These are phyloP conservation scores for Luffa acutangula DNA, from an alignment of 306 rosid genomes.

Conservation along the genomic window DNA sequence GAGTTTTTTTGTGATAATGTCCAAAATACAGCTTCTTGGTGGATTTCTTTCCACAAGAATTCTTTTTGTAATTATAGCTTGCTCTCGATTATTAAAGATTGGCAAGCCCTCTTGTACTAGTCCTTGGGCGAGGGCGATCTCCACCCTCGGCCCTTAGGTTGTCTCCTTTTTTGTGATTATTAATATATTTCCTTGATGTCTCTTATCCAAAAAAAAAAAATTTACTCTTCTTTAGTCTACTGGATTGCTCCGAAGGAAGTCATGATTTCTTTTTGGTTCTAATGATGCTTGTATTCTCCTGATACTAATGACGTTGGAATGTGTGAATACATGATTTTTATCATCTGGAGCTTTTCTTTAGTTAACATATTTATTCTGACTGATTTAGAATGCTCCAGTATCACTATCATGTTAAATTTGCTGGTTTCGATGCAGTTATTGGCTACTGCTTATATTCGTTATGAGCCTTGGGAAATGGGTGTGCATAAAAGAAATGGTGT, in stretches of 20 bases:
- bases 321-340: not conserved
- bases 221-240: not conserved
- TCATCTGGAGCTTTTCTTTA: not conserved
- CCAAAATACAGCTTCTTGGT: too few species aligned
- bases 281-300: not conserved
- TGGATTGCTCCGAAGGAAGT: not conserved
- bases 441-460: slow-evolving; percentile 75
- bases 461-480: slow-evolving; percentile 99
- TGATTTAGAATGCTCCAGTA: not conserved
- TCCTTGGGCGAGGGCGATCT: too few species aligned
- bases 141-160: too few species aligned
- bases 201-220: too few species aligned
- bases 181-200: too few species aligned
- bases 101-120: too few species aligned
- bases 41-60: too few species aligned
- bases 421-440: slow-evolving; percentile 43
- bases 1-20: too few species aligned
- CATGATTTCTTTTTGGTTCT: not conserved
- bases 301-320: not conserved
- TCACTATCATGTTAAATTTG: not conserved
- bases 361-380: not conserved
- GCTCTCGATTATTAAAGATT: too few species aligned
- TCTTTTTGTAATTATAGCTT: too few species aligned
- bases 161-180: too few species aligned
- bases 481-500: slow-evolving; percentile 95